phyloP scores from a whole-genome alignment of 306 rosid genomes.

The Cucurbita argyrosperma region DNA sequence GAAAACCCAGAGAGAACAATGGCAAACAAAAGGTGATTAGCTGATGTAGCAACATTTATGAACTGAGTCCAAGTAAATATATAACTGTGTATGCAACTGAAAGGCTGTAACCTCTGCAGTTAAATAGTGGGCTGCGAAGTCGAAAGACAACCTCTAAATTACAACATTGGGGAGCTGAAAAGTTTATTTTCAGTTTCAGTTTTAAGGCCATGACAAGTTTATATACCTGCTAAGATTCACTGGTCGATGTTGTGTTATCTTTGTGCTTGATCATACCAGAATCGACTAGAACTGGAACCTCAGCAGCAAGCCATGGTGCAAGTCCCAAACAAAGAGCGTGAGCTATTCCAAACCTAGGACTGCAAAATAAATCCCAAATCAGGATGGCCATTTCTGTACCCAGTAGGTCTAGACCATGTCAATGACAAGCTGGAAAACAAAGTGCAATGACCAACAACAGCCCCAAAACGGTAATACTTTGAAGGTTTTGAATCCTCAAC shows the following conservation, averaged over 20 bases:
- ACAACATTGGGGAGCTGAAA: neutral
- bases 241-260: conserved; percentile 65
- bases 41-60: neutral
- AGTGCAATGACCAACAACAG: neutral
- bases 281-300: conserved; percentile 91
- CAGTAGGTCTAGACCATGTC: neutral
- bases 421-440: neutral
- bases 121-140: neutral
- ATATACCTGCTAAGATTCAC: conserved; percentile 39
- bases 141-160: neutral
- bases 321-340: conserved; percentile 98
- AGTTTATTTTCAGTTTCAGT: neutral
- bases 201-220: neutral
- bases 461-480: neutral
- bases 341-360: conserved; percentile 96
- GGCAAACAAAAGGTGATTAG: neutral
- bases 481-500: neutral
- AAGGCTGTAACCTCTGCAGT: no score
- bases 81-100: neutral
- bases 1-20: neutral
- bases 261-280: conserved; percentile 99
- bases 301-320: conserved; percentile 99
- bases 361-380: conserved; percentile 25
- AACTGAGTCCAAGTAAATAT: neutral
- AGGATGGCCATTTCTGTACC: neutral